Base-by-base conservation (phyloP, 1,139 yeast genomes). In the Insectozyma bohioensis region DNA sequence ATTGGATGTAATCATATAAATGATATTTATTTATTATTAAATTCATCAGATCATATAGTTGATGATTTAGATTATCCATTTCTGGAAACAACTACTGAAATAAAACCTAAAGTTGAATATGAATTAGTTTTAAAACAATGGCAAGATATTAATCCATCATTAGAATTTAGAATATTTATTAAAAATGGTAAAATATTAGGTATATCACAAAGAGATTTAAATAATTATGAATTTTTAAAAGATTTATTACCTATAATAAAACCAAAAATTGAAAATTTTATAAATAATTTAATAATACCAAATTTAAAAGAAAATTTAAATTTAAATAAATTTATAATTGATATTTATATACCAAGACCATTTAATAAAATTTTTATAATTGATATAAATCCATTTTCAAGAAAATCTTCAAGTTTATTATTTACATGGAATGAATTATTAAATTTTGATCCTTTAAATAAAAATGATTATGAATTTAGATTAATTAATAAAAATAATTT, bases 111-210 rank as follows among this genome's bases (percentile, higher is more conserved):
- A 7, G 35, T 45, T 2, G 61, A 59, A 4, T 73, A 68, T 41
- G 95, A 86, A 47, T 62, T 92, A 26, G 83, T 90, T 4, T 60
- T 92, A 25, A 73, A 95, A 28, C 74, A 85, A 54, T 92, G 97
- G 97, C 67, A 75, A 26, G 70, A 65, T 4, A 61, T 90, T 24
- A 87, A 86, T 45, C 97, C 97, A 0, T 88, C 97, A 0, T 62
- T 87, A 43, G 98, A 92, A 56, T 92, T 92, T 52, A 67, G 98
- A 34, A 80, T 90, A 23, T 92, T 87, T 58, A 84, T 92, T 5
- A 68, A 72, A 37, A 72, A 79, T 37, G 61, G 79, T 2, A 56
- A 63, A 26, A 63, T 92, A 4, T 56, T 88, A 4, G 97, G 86
- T 1, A 75, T 84, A 3, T 72, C 90, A 1, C 98, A 92, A 55